Evolutionary conservation across 169 alveolate species (phyloP).

Genomic region (Amoebophrya sp.): DNA sequence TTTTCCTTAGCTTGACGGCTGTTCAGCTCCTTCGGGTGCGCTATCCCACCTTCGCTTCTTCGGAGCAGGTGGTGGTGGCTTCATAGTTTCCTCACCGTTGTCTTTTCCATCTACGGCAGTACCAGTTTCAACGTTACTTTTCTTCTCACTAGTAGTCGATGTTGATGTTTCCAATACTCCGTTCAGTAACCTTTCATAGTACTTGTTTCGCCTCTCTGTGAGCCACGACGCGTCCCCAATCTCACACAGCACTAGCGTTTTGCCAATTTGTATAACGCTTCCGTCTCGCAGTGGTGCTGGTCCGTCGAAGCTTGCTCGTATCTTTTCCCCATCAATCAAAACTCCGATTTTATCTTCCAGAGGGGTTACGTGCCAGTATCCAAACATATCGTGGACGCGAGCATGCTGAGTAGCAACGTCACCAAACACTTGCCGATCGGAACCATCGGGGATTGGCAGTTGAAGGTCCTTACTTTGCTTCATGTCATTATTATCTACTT

Average conservation of each 20-base stretch:
- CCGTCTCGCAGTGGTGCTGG: constrained; percentile 5
- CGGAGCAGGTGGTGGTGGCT: no score
- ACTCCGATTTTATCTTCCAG: not conserved
- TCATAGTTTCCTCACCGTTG: no score
- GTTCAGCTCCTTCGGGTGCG: not conserved
- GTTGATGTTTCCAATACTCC: no score
- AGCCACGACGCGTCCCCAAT: not conserved
- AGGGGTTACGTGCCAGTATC: not conserved
- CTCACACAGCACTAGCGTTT: not conserved
- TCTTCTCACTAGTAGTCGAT: no score
- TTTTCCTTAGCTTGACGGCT: not conserved
- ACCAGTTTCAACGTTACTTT: no score
- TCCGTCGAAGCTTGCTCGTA: not conserved
- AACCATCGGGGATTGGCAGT: no score
- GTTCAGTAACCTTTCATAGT: not conserved
- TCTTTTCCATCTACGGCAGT: no score
- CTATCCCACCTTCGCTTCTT: no score
- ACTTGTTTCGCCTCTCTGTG: not conserved
- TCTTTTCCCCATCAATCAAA: not conserved
- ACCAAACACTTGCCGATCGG: not conserved
- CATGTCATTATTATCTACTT: not conserved
- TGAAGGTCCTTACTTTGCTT: no score
- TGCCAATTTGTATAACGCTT: not conserved
- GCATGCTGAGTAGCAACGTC: not conserved
- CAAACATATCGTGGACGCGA: not conserved